These are phyloP conservation scores for Metschnikowia gelsemii DNA, from an alignment of 805 yeast species.

Conservation along the genomic window DNA sequence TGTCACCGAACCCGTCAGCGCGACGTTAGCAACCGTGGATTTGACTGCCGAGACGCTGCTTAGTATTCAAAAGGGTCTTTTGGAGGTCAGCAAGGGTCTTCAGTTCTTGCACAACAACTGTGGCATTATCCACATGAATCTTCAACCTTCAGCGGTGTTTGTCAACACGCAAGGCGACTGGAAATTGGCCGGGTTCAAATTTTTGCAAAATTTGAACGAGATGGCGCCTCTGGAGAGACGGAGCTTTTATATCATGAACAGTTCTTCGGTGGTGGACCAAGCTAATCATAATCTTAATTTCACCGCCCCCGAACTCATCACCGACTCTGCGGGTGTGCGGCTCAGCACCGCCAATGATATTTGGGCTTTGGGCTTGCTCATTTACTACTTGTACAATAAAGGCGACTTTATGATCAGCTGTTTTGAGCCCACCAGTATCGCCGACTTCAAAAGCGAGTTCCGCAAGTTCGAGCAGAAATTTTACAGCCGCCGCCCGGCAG, in stretches of 20 bases:
- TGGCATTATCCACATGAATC: slow-evolving; percentile 68
- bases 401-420: slow-evolving; percentile 45
- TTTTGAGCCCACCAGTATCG: slow-evolving; percentile 49
- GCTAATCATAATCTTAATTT: slow-evolving; percentile 69
- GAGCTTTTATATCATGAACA: slow-evolving; percentile 66
- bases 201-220: slow-evolving; percentile 50
- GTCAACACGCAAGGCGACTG: slow-evolving; percentile 88
- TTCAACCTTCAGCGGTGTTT: slow-evolving; percentile 75
- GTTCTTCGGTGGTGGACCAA: slow-evolving; percentile 78
- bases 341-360: slow-evolving; percentile 72
- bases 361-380: slow-evolving; percentile 78
- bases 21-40: slow-evolving; percentile 45
- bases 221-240: slow-evolving; percentile 45
- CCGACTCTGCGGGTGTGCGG: slow-evolving; percentile 49
- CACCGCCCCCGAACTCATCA: slow-evolving; percentile 79
- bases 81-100: slow-evolving; percentile 74
- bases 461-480: slow-evolving; percentile 46
- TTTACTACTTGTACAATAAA: slow-evolving; percentile 65
- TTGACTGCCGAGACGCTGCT: slow-evolving; percentile 57
- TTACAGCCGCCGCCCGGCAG: slow-evolving; percentile 36
- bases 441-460: slow-evolving; percentile 60
- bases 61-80: slow-evolving; percentile 75
- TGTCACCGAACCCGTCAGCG: slow-evolving; percentile 77
- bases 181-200: slow-evolving; percentile 77
- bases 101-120: slow-evolving; percentile 81